Percentiles rank a stretch among this genome's conserved stretches.
These are phyloP conservation scores for Paecilomyces variotii DNA, from an alignment of 2,329 filamentous ascomycete species.

Conservation along the genomic window DNA sequence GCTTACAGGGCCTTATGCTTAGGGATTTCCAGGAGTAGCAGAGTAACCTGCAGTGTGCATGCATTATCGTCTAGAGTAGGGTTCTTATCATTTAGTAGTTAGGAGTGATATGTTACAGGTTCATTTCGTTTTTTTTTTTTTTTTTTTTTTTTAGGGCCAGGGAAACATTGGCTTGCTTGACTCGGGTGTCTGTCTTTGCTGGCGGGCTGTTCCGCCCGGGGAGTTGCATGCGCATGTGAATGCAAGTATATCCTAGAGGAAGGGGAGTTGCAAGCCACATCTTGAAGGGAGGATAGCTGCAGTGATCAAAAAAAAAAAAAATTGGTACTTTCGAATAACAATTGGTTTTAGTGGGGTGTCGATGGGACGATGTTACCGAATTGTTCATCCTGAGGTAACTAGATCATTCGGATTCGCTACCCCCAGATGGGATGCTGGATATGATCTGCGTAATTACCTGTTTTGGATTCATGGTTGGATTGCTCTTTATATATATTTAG, in stretches of 20 bases:
- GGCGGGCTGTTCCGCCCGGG: not conserved
- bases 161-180: not conserved
- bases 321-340: not conserved
- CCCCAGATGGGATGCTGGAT: not conserved
- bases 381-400: not conserved
- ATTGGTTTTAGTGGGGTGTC: not conserved
- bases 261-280: not conserved
- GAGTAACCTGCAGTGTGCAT: not conserved
- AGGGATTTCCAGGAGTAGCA: not conserved
- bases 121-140: no score
- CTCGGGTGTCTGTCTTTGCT: not conserved
- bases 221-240: not conserved
- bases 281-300: not conserved
- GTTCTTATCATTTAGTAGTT: not conserved
- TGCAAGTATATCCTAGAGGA: not conserved
- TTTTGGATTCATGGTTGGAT: not conserved
- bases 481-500: not conserved
- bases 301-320: not conserved
- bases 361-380: not conserved
- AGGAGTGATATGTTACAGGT: not conserved
- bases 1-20: no score
- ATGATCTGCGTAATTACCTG: not conserved
- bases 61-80: not conserved
- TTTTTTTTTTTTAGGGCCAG: not conserved
- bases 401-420: not conserved